These are phyloP conservation scores for Sequoiadendron giganteum DNA, from an alignment of 75 land plant species.

Conservation along the genomic window DNA sequence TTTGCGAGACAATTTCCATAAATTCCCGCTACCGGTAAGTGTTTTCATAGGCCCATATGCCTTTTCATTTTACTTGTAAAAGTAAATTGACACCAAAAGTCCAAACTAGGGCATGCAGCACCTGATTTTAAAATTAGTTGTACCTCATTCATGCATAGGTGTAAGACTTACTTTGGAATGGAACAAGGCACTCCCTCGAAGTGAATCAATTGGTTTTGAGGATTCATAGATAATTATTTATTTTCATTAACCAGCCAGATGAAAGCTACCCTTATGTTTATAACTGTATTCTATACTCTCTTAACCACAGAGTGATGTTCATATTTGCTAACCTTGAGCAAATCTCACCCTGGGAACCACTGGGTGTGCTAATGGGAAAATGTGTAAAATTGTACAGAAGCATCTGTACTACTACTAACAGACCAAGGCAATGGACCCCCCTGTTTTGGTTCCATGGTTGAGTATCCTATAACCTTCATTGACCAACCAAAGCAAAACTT, in stretches of 20 bases:
- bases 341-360: neutral
- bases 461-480: neutral
- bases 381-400: neutral
- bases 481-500: neutral
- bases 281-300: neutral
- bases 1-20: too few species aligned
- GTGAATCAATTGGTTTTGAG: neutral
- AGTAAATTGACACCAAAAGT: neutral
- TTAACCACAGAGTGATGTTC: neutral
- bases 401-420: too few species aligned
- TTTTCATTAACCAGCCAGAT: neutral
- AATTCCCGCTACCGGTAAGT: too few species aligned
- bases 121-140: neutral
- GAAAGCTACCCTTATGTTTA: neutral
- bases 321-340: neutral
- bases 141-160: too few species aligned
- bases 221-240: neutral
- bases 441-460: neutral
- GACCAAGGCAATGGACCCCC: neutral
- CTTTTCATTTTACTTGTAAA: neutral
- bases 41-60: too few species aligned
- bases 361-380: neutral
- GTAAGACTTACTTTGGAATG: too few species aligned
- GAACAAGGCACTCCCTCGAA: too few species aligned
- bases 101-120: neutral